phyloP scores from a whole-genome alignment of 257 asterid genomes.

The Solanum gandarillasii region DNA sequence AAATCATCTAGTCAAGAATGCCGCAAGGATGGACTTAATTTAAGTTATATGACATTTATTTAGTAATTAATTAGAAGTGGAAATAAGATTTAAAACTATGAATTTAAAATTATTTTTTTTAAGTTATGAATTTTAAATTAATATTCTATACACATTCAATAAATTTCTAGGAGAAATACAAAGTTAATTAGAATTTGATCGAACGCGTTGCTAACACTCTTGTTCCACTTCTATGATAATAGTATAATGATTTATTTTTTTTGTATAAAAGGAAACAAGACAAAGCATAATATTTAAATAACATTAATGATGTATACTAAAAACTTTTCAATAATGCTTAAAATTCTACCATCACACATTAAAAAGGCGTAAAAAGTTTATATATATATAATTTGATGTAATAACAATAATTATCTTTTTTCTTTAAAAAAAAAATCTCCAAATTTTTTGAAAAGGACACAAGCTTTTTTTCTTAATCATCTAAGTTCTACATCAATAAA shows the following conservation, averaged over 20 bases:
- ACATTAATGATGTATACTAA: neutral
- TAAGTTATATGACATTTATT: neutral
- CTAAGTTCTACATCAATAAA: neutral
- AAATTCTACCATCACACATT: neutral
- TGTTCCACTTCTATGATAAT: neutral
- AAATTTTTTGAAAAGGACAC: neutral
- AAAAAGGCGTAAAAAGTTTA: neutral
- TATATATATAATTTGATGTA: neutral
- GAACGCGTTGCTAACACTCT: neutral
- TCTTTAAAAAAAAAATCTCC: neutral
- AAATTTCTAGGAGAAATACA: neutral
- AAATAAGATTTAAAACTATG: neutral
- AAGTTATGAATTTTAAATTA: neutral
- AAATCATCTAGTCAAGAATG: neutral
- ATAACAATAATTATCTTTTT: neutral
- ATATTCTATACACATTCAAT: neutral
- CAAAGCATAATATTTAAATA: neutral
- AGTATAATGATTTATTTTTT: neutral
- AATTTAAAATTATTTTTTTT: neutral
- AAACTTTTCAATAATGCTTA: neutral
- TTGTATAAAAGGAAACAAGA: neutral
- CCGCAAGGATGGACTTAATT: neutral
- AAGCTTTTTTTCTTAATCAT: neutral
- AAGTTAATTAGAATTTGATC: neutral
- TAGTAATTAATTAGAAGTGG: neutral